These are phyloP conservation scores for Chlorella sp. DNA, from an alignment of 139 green algal genomes.

Conservation along the genomic window DNA sequence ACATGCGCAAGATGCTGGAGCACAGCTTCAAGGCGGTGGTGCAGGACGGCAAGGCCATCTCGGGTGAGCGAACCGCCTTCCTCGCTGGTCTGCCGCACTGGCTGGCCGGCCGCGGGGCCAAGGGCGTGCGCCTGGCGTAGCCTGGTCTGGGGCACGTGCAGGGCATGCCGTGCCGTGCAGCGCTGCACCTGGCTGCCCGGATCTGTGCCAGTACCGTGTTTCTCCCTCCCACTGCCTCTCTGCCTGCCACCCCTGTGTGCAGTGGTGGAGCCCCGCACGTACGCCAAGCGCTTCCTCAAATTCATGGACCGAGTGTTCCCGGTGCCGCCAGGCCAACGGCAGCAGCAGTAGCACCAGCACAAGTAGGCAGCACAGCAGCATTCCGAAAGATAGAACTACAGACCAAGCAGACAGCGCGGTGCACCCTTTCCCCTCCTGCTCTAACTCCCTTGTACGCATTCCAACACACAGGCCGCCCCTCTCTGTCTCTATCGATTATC, in stretches of 20 bases:
- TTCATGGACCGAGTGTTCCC: constrained; percentile 74
- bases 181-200: not conserved
- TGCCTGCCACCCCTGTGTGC: not conserved
- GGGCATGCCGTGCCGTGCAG: not conserved
- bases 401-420: too few species aligned
- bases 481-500: too few species aligned
- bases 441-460: too few species aligned
- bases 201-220: not conserved
- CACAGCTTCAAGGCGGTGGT: constrained; percentile 81
- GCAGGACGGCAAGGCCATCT: constrained; percentile 83
- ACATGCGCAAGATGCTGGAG: constrained; percentile 88
- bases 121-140: not conserved
- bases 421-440: too few species aligned
- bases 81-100: not conserved
- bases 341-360: not conserved
- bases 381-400: not conserved
- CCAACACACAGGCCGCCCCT: too few species aligned
- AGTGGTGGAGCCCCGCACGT: constrained; percentile 79
- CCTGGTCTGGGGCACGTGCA: not conserved
- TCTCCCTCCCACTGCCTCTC: not conserved
- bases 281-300: constrained; percentile 78
- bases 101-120: not conserved
- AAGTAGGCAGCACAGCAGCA: not conserved
- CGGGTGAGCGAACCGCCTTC: not conserved
- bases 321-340: not conserved